Percentiles rank a stretch among this genome's conserved stretches.
phyloP scores from a whole-genome alignment of 148 eudicot genomes.

The Fallopia convolvulus region DNA sequence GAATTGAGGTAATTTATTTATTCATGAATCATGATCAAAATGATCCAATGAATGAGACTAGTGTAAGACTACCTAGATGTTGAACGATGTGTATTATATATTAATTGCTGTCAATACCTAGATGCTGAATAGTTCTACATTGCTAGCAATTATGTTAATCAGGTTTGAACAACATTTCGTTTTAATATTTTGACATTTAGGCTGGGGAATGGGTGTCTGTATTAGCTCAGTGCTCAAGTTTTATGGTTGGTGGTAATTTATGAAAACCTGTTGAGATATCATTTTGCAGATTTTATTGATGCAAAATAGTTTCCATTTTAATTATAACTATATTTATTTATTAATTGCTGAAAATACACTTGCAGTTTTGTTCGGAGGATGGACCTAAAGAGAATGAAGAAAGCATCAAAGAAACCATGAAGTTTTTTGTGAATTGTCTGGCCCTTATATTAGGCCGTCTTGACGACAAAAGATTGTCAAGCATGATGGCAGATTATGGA shows the following conservation, averaged over 20 bases:
- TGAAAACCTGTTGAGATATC: background rate
- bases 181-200: background rate
- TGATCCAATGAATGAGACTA: background rate
- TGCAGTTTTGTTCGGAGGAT: constrained; percentile 62
- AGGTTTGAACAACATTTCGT: background rate
- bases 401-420: constrained; percentile 48
- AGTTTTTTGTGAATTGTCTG: constrained; percentile 67
- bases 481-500: constrained; percentile 36
- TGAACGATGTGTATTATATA: background rate
- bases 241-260: background rate
- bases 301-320: background rate
- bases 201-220: background rate
- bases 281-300: background rate
- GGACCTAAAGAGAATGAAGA: constrained; percentile 35
- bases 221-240: background rate
- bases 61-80: background rate
- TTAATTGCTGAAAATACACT: constrained; percentile 14
- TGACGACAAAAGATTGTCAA: constrained; percentile 43
- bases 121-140: background rate
- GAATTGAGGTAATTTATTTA: constrained; percentile 46
- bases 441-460: constrained; percentile 62
- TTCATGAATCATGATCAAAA: background rate
- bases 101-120: background rate
- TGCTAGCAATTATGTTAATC: background rate
- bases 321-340: background rate